These are phyloP conservation scores for Filosporella fistucella DNA, from an alignment of 495 filamentous ascomycete genomes.

Conservation along the genomic window DNA sequence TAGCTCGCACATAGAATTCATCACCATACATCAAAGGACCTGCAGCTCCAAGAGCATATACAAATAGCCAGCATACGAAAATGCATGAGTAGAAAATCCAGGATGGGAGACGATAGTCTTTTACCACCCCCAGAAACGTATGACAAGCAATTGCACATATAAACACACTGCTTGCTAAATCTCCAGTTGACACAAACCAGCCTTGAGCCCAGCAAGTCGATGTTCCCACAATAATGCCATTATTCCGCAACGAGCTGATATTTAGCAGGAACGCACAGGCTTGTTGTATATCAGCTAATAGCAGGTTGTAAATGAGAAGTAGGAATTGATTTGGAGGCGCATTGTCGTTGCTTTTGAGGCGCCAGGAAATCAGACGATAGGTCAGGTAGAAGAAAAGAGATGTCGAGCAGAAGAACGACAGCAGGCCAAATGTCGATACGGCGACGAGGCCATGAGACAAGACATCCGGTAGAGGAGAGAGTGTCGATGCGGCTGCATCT, in stretches of 20 bases:
- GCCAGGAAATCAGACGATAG: conserved; percentile 55
- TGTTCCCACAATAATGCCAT: conserved; percentile 51
- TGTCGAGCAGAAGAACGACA: conserved; percentile 54
- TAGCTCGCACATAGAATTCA: conserved; percentile 57
- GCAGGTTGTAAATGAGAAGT: conserved; percentile 66
- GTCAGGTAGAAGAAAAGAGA: conserved; percentile 51
- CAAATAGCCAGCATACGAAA: conserved; percentile 51
- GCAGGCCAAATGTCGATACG: conserved; percentile 50
- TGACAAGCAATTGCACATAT: conserved; percentile 67
- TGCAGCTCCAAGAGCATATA: conserved; percentile 51
- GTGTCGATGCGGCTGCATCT: conserved; percentile 18
- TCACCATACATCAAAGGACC: conserved; percentile 45
- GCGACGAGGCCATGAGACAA: conserved; percentile 49
- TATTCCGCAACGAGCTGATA: conserved; percentile 49
- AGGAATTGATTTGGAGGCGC: conserved; percentile 60
- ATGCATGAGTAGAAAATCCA: conserved; percentile 46
- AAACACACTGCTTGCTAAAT: conserved; percentile 65
- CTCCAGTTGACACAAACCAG: conserved; percentile 66
- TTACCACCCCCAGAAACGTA: conserved; percentile 61
- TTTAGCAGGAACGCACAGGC: conserved; percentile 63
- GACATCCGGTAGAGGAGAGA: conserved; percentile 43
- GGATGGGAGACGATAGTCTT: conserved; percentile 51
- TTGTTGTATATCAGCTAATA: conserved; percentile 72
- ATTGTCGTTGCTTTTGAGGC: conserved; percentile 13
- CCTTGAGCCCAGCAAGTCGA: conserved; percentile 65